phyloP scores from a whole-genome alignment of 192 early-diverging fungal genomes.

The Entomortierella beljakovae region DNA sequence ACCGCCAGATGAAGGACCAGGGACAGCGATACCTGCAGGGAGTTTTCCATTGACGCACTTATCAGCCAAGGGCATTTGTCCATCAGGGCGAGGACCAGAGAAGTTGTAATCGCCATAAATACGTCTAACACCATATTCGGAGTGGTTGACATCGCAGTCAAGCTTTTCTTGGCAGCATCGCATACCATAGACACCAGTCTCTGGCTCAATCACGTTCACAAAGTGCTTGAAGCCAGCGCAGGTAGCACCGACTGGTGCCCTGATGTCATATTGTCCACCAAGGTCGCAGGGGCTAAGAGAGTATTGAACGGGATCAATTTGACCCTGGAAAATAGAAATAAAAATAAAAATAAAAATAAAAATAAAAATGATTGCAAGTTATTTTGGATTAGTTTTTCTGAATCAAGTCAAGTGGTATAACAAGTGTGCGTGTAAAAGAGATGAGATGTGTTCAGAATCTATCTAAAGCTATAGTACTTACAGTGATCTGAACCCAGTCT shows the following conservation, averaged over 20 bases:
- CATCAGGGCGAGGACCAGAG: slow-evolving; percentile 42
- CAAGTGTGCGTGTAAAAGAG: too few relatives aligned
- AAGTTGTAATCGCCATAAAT: slow-evolving; percentile 37
- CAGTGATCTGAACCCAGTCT: slow-evolving; percentile 66
- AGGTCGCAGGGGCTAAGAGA: slow-evolving; percentile 43
- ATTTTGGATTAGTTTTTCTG: not conserved
- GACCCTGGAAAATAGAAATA: slow-evolving; percentile 15
- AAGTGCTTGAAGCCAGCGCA: slow-evolving; percentile 57
- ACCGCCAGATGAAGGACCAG: slow-evolving; percentile 1
- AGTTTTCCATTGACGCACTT: slow-evolving; percentile 40
- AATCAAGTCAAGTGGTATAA: too few relatives aligned
- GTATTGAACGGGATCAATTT: slow-evolving; percentile 45
- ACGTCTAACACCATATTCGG: slow-evolving; percentile 29
- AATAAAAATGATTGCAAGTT: not conserved
- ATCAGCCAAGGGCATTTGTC: slow-evolving; percentile 43
- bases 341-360: not conserved
- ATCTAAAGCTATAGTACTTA: too few relatives aligned
- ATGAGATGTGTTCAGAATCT: too few relatives aligned
- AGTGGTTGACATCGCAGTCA: slow-evolving; percentile 31
- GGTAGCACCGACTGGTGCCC: slow-evolving; percentile 50
- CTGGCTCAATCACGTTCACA: slow-evolving; percentile 60
- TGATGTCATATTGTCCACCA: slow-evolving; percentile 48
- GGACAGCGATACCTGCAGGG: slow-evolving; percentile 13
- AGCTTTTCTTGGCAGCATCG: slow-evolving; percentile 54
- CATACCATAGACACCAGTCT: slow-evolving; percentile 57